phyloP scores from a whole-genome alignment of 1,284 basidiomycete species.

The Quambalaria eucalypti region DNA sequence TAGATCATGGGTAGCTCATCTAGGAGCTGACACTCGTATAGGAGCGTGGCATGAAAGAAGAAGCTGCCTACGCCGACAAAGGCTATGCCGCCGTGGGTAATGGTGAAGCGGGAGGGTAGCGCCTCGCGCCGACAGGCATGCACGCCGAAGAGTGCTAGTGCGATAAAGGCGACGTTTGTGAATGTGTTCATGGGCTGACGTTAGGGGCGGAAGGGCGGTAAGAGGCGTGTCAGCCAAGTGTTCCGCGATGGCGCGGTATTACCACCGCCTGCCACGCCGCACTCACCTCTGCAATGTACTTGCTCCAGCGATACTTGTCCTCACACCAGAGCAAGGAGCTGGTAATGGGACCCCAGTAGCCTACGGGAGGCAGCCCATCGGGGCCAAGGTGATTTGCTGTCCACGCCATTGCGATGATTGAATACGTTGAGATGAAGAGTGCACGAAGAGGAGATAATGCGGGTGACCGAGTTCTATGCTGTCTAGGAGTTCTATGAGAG shows the following conservation, averaged over 20 bases:
- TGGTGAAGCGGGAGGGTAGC: slow-evolving; percentile 25
- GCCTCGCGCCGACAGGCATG: slow-evolving; percentile 9
- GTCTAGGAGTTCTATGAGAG: too few species aligned
- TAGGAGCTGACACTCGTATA: slow-evolving; percentile 37
- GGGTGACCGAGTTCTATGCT: too few species aligned
- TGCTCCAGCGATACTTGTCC: slow-evolving; percentile 33
- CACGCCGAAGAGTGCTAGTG: slow-evolving; percentile 47
- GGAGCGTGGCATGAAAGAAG: slow-evolving; percentile 42
- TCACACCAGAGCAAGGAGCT: slow-evolving; percentile 42
- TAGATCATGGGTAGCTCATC: slow-evolving; percentile 48
- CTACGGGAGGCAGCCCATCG: slow-evolving; percentile 1
- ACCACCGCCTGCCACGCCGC: too few species aligned
- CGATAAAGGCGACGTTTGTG: slow-evolving; percentile 51
- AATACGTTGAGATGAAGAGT: too few species aligned
- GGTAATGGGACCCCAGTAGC: slow-evolving; percentile 40
- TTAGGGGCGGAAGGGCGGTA: too few species aligned
- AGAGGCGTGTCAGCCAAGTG: too few species aligned
- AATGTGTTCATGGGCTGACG: slow-evolving; percentile 12
- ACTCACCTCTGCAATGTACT: slow-evolving; percentile 41
- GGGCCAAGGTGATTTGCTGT: background rate
- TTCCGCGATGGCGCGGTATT: too few species aligned
- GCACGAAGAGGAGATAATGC: too few species aligned
- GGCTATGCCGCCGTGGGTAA: slow-evolving; percentile 28
- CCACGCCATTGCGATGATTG: slow-evolving; percentile 1
- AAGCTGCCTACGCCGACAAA: slow-evolving; percentile 32